These are phyloP conservation scores for Hypsizygus marmoreus DNA, from an alignment of 768 basidiomycete genomes.

Conservation along the genomic window DNA sequence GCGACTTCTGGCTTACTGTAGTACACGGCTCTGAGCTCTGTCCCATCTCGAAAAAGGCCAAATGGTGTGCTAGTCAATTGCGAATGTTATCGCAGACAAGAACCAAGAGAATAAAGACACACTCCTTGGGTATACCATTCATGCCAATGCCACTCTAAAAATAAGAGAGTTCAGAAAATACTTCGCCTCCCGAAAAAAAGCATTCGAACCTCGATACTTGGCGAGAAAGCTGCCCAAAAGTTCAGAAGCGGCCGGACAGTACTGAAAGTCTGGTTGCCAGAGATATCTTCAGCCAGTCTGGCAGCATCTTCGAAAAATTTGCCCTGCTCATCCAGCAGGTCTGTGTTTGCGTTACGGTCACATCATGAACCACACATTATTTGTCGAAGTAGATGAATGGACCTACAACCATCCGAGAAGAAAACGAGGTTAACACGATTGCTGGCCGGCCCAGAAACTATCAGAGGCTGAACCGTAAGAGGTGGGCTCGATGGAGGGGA, in stretches of 20 bases:
- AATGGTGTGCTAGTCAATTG: constrained; percentile 61
- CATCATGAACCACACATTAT: neutral
- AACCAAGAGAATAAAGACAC: constrained; percentile 15
- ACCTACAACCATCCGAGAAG: constrained; percentile 78
- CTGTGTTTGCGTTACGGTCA: constrained; percentile 33
- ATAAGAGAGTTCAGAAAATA: neutral
- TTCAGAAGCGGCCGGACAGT: constrained; percentile 76
- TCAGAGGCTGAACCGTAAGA: constrained; percentile 57
- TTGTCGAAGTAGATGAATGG: neutral
- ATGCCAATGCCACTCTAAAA: constrained; percentile 70
- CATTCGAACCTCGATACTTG: constrained; percentile 64
- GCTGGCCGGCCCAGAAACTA: constrained; percentile 57
- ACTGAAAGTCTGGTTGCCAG: constrained; percentile 74
- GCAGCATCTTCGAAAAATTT: constrained; percentile 70
- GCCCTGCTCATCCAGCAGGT: constrained; percentile 52
- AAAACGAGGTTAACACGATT: constrained; percentile 79
- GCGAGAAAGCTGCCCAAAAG: constrained; percentile 79
- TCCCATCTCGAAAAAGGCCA: constrained; percentile 77
- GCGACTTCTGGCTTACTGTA: constrained; percentile 70
- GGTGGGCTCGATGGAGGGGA: constrained; percentile 41
- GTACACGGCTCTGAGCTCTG: constrained; percentile 74
- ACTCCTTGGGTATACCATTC: constrained; percentile 72
- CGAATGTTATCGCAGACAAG: neutral
- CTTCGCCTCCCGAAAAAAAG: neutral
- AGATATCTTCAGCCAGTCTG: constrained; percentile 68